Evolutionary conservation across 352 stramenopile species (phyloP), one percentile per base, ranked within the genome.

Genomic region (Phytophthora uliginosa): DNA sequence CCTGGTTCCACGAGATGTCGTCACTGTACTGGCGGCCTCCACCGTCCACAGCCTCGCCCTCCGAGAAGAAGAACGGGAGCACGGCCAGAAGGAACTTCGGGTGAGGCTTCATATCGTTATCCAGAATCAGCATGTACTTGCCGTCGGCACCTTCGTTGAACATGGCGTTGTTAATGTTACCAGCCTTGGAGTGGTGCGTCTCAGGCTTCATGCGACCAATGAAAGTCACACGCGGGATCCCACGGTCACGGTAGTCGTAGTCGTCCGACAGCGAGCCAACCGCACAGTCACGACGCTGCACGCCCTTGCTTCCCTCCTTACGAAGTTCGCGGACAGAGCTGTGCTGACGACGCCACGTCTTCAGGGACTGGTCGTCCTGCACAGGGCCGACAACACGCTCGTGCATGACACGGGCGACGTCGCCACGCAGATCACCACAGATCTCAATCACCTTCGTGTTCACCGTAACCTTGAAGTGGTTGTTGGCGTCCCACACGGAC

Each of bases 91-190:
- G 66, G 73, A 97, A 95, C 79, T 95, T 97, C 28, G 88, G 88
- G 56, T 97, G 90, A 52, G 90, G 90, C 80, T 97, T 95, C 90
- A 98, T 98, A 82, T 98, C 90, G 76, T 95, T 97, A 94, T 98
- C 92, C 42, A 98, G 69, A 86, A 98, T 97, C 52, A 98, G 69
- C 60, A 97, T 66, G 83, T 97, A 97, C 72, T 95, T 94, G 77
- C 90, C 92, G 51, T 92, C 85, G 0, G 90, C 89, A 54, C 92
- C 92, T 84, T 98, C 92, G 76, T 98, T 97, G 69, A 96, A 96
- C 45, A 98, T 63, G 9, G 70, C 77, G 66, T 98, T 98, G 85
- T 98, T 98, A 69, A 98, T 96, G 86, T 98, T 98, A 81, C 92
- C 92, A 56, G 92, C 92, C 81, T 98, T 98, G 31, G 90, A 96